These are phyloP conservation scores for Chalciporus piperatus DNA, from an alignment of 768 basidiomycete genomes.

Conservation along the genomic window DNA sequence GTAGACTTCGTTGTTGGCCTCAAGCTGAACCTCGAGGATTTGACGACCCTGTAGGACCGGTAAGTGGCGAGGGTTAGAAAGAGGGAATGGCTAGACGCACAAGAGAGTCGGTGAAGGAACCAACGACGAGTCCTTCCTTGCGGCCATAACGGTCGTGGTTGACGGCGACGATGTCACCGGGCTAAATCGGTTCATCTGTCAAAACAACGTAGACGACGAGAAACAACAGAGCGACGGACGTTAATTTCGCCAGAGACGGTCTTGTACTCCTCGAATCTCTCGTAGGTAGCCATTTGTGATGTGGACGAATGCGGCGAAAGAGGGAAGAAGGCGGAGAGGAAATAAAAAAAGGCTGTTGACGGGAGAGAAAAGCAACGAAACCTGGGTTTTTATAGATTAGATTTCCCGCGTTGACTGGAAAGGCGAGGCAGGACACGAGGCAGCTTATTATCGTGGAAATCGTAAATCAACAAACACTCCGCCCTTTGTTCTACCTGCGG, in stretches of 20 bases:
- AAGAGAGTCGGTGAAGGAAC: slow-evolving; percentile 65
- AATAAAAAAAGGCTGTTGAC: slow-evolving; percentile 28
- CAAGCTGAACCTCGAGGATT: slow-evolving; percentile 79
- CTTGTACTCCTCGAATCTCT: slow-evolving; percentile 31
- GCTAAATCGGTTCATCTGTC: slow-evolving; percentile 36
- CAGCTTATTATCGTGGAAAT: slow-evolving; percentile 25
- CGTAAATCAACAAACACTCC: slow-evolving; percentile 18
- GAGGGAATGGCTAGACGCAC: slow-evolving; percentile 40
- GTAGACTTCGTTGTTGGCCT: slow-evolving; percentile 60
- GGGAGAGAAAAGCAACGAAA: slow-evolving; percentile 21
- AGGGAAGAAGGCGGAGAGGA: slow-evolving; percentile 19
- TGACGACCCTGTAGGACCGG: slow-evolving; percentile 61
- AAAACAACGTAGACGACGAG: not conserved
- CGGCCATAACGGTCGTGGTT: slow-evolving; percentile 59
- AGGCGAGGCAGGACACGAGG: slow-evolving; percentile 55
- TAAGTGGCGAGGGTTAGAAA: not conserved
- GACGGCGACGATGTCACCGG: slow-evolving; percentile 81
- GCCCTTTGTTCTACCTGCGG: slow-evolving; percentile 12
- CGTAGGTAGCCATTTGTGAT: slow-evolving; percentile 38
- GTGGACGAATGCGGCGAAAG: slow-evolving; percentile 20
- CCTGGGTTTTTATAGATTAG: slow-evolving; percentile 50
- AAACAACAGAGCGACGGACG: slow-evolving; percentile 16
- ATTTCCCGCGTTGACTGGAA: slow-evolving; percentile 31
- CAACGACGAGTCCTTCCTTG: slow-evolving; percentile 78
- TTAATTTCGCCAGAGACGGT: slow-evolving; percentile 36